Percentiles rank a stretch among this genome's conserved stretches.
These are phyloP conservation scores for Eleusine coracana DNA, from an alignment of 176 grass and related monocot genomes.

Conservation along the genomic window DNA sequence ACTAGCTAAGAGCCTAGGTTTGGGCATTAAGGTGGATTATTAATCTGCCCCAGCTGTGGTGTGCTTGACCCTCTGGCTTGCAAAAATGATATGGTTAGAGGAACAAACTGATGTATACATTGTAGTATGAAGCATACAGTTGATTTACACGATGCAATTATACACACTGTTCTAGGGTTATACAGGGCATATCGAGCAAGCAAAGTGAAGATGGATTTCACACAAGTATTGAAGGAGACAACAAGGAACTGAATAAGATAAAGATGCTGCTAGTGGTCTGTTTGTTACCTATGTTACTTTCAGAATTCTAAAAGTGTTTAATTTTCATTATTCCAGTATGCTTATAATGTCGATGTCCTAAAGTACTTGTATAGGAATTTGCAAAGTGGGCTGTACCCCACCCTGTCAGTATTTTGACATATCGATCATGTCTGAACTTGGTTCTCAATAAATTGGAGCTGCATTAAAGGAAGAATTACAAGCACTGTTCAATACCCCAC, in stretches of 20 bases:
- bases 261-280: background rate
- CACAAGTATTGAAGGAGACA: background rate
- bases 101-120: background rate
- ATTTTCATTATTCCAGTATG: background rate
- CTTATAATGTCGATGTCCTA: background rate
- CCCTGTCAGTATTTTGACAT: background rate
- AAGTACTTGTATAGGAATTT: background rate
- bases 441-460: background rate
- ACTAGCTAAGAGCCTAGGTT: background rate
- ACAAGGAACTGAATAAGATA: background rate
- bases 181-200: background rate
- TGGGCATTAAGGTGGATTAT: background rate
- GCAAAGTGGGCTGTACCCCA: background rate
- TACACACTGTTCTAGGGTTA: background rate
- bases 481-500: background rate
- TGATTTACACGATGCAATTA: background rate
- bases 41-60: background rate
- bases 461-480: slow-evolving; percentile 1
- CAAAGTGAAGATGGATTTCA: background rate
- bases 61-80: background rate
- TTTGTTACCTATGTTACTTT: background rate
- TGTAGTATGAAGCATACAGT: slow-evolving; percentile 2
- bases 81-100: background rate
- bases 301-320: background rate
- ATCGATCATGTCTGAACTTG: background rate